Conservation (phyloP, 108 stramenopile species). For the Cylindrotheca fusiformis region DNA sequence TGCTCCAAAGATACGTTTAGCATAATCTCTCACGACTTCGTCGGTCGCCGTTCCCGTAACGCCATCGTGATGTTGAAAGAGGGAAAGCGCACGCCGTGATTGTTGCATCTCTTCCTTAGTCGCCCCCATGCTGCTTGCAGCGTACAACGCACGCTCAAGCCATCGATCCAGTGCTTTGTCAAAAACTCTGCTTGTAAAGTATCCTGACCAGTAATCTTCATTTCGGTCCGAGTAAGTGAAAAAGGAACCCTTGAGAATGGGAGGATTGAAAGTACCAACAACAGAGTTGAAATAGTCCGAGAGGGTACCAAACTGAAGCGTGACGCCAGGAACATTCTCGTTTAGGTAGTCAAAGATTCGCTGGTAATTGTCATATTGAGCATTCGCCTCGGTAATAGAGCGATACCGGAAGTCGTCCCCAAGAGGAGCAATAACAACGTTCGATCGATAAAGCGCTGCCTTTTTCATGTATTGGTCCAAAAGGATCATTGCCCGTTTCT, state of each 20-base stretch:
- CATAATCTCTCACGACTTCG: slow-evolving; percentile 58
- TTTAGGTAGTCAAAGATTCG: slow-evolving; percentile 59
- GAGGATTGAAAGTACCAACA: slow-evolving; percentile 41
- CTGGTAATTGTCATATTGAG: slow-evolving; percentile 55
- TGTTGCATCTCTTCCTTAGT: slow-evolving; percentile 43
- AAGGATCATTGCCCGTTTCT: slow-evolving; percentile 39
- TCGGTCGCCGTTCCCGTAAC: slow-evolving; percentile 60
- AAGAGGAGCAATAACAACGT: slow-evolving; percentile 54
- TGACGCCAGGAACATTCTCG: slow-evolving; percentile 39
- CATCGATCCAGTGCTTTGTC: slow-evolving; percentile 64
- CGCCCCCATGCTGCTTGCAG: slow-evolving; percentile 41
- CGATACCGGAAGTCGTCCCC: slow-evolving; percentile 68
- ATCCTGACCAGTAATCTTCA: slow-evolving; percentile 70
- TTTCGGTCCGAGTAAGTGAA: slow-evolving; percentile 60
- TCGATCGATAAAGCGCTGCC: slow-evolving; percentile 49
- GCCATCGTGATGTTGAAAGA: slow-evolving; percentile 73
- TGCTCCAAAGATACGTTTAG: slow-evolving; percentile 34
- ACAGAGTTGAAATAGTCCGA: slow-evolving; percentile 54
- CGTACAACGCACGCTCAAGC: slow-evolving; percentile 50
- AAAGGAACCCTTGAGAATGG: slow-evolving; percentile 54
- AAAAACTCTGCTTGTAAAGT: slow-evolving; percentile 59
- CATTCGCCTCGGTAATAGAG: slow-evolving; percentile 36
- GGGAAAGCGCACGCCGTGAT: slow-evolving; percentile 37
- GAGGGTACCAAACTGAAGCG: slow-evolving; percentile 59
- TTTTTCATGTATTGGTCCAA: slow-evolving; percentile 67